Percentiles rank a stretch among this genome's conserved stretches.
Conservation (phyloP, 1,284 basidiomycete genomes). For the Blastosporella zonata region DNA sequence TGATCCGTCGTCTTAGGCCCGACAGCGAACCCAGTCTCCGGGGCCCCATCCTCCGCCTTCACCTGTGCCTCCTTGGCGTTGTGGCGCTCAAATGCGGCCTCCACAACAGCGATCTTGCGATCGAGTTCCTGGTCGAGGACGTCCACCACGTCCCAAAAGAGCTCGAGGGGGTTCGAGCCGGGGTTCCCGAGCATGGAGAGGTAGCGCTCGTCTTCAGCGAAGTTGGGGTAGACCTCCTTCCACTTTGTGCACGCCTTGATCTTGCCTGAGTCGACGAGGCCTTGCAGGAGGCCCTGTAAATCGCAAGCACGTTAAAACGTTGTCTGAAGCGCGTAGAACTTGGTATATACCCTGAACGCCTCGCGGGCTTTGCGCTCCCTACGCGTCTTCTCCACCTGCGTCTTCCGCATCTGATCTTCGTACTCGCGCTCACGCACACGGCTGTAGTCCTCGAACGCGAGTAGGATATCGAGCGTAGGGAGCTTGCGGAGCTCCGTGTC, state of each 20-base stretch:
- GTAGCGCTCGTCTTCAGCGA: constrained; percentile 83
- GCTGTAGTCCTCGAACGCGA: constrained; percentile 90
- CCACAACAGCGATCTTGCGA: constrained; percentile 62
- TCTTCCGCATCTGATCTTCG: constrained; percentile 76
- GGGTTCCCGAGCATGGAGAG: constrained; percentile 83
- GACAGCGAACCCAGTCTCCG: constrained; percentile 45
- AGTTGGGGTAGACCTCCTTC: constrained; percentile 81
- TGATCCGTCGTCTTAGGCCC: constrained; percentile 56
- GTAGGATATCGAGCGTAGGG: constrained; percentile 85
- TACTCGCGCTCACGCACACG: constrained; percentile 85
- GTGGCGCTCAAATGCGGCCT: constrained; percentile 54
- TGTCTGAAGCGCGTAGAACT: neutral
- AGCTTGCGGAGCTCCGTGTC: constrained; percentile 77
- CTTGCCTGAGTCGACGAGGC: constrained; percentile 62
- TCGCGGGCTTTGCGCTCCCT: constrained; percentile 86
- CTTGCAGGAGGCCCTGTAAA: constrained; percentile 63
- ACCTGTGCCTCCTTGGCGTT: constrained; percentile 31
- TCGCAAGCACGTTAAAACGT: neutral
- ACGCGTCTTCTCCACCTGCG: constrained; percentile 80
- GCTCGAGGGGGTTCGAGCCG: constrained; percentile 90
- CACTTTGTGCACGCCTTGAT: constrained; percentile 86
- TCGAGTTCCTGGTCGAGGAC: constrained; percentile 84
- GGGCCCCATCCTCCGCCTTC: constrained; percentile 31
- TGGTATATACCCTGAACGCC: constrained; percentile 67
- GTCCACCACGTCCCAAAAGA: constrained; percentile 96